phyloP scores from a whole-genome alignment of 2,329 filamentous ascomycete species.

The Didymella glomerata region DNA sequence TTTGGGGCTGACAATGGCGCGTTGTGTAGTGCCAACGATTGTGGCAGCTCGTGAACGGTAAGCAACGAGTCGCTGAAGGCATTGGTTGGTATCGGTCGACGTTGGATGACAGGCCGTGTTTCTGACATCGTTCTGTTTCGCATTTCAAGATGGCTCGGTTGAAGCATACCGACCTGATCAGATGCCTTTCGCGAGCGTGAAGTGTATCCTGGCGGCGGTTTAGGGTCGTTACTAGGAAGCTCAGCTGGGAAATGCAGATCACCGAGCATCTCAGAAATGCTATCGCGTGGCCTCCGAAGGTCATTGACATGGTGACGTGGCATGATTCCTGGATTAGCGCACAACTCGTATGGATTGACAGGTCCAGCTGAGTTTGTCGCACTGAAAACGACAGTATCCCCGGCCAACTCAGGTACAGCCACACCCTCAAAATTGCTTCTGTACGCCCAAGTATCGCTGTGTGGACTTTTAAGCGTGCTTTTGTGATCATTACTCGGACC shows the following conservation, averaged over 20 bases:
- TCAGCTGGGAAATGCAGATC: constrained; percentile 22
- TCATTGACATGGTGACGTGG: neutral
- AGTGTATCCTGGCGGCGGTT: constrained; percentile 11
- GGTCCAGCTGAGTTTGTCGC: constrained; percentile 32
- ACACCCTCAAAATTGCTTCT: neutral
- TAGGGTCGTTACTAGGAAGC: constrained; percentile 19
- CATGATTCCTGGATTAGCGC: neutral
- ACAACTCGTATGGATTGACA: constrained; percentile 30
- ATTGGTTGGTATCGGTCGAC: constrained; percentile 16
- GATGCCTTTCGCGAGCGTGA: neutral
- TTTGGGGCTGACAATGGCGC: neutral
- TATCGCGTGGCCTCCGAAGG: neutral
- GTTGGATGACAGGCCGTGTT: neutral
- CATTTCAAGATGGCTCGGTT: neutral
- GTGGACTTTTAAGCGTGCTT: no score
- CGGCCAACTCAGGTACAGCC: constrained; percentile 21
- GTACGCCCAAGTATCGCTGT: neutral
- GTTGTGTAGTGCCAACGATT: neutral
- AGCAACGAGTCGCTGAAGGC: constrained; percentile 17
- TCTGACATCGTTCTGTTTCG: constrained; percentile 9
- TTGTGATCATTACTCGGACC: neutral
- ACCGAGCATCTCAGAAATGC: constrained; percentile 21
- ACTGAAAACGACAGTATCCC: constrained; percentile 25
- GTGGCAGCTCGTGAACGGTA: neutral
- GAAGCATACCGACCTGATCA: neutral